Base-by-base conservation (phyloP, 2,329 filamentous ascomycete genomes). In the Cryphonectria nitschkei region DNA sequence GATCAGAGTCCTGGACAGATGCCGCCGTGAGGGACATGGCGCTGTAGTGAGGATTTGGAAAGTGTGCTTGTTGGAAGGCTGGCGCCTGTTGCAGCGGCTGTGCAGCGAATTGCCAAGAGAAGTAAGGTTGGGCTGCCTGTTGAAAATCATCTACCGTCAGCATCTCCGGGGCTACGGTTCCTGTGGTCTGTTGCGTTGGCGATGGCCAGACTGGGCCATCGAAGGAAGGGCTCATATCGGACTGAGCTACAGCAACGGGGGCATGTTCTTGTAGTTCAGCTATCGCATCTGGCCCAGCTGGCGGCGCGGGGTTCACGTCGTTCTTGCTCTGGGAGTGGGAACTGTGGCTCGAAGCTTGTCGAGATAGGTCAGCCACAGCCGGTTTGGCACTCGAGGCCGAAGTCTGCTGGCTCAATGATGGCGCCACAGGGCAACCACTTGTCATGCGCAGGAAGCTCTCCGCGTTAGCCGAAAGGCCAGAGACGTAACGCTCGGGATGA, bases 401-500 rank as follows among this genome's bases (percentile, higher is more conserved):
- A 3, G 1, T 54, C 65, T 67, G 65, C 52, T 64, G 61, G 37
- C 39, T 46, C n/a, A 32, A 9, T 29, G 34, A 9, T 43, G 34
- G n/a, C 32, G 65, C 29, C 63, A 19, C 11, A 16, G n/a, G 32
- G 13, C 29, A 43, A 16, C 65, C 65, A n/a, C 19, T 46, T 22
- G 39, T 58, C 95, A 98, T 98, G 81, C 97, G 87, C 78, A 93
- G 85, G 83, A 98, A 98, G 90, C 94, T 97, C 84, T 98, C 95
- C 82, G 98, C 95, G 76, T 95, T 98, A 65, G 96, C 96, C 75
- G 96, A 95, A 76, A 98, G 92, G 88, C 98, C 98, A 65, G 96
- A 91, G 77, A 99, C 97, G 84, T 98, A 98, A 81, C 98, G 92
- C 81, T 97, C 94, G 73, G 95, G 95, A 81, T 99, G 96, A 76